Evolutionary conservation across 495 filamentous ascomycete species (phyloP), one percentile per base, ranked within the genome.

Genomic region (Lentithecium fluviatile): DNA sequence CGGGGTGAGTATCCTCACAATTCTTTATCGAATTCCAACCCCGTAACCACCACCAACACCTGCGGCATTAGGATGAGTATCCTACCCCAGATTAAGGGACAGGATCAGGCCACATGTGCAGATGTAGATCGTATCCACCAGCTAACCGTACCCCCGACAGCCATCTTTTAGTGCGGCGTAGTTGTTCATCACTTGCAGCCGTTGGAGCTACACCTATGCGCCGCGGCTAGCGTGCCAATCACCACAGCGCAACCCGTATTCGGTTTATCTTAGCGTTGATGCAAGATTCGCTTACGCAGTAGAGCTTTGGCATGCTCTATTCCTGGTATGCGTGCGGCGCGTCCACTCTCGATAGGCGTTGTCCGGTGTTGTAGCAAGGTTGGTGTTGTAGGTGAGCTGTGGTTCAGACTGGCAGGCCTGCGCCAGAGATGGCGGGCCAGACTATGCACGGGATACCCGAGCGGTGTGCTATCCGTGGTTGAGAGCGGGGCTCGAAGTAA

Each of bases 31-130:
- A 32, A 32, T 10, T 32, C 29, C 29, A 3, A 32, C 10, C 4
- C 29, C 29, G 3, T 3, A 32, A 32, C 4, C 40, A 43, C 40
- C 5, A 43, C 13, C 13, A 43, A 38, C 36, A 38, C 8, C 7
- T 38, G 36, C 36, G 7, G 40, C 15, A 43, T 20, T 43, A 43
- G 15, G 5, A 15, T 15, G 19, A 3, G 29, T n/a, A 32, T 4
- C 29, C 13, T 43, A 43, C 19, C 40, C 6, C 40, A 43, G 15
- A 43, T 6, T 15, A 15, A 43, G 40, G 15, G 13, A 43, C 3
- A 43, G 15, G 19, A 43, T 43, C 40, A 43, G 40, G 40, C 40
- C 40, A 43, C 19, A 20, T 43, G 40, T 43, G 40, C 40, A 43
- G 4, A 13, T 43, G 40, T 20, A 43, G 13, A 20, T 43, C 40